Evolutionary conservation across 1,284 basidiomycete genomes (phyloP).

Genomic region (Cutaneotrichosporon sp.): DNA sequence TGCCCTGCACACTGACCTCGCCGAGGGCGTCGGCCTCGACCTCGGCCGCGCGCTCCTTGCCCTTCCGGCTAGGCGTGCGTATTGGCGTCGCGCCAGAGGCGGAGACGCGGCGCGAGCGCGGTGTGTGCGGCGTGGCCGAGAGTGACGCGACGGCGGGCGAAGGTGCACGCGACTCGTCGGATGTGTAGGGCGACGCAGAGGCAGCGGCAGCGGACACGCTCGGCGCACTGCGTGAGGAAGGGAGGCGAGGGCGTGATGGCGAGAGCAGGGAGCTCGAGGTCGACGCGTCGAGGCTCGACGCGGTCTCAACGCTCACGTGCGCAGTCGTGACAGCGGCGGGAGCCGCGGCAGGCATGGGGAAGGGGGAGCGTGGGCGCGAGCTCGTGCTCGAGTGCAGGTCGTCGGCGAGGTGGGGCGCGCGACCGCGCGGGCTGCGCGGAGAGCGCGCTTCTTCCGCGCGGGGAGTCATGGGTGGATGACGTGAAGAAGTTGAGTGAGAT

Average conservation of each 20-base stretch:
- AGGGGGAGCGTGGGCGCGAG: constrained; percentile 7
- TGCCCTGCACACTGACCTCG: constrained; percentile 4
- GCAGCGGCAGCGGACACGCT: background rate
- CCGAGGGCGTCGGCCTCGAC: constrained; percentile 1
- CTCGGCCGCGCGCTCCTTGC: constrained; percentile 18
- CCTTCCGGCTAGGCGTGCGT: constrained; percentile 14
- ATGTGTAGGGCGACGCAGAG: background rate
- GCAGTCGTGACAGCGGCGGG: constrained; percentile 2
- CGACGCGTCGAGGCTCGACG: background rate
- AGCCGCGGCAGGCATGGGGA: background rate
- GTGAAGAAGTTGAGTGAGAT: too few species aligned
- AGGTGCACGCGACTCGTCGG: background rate
- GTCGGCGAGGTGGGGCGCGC: background rate
- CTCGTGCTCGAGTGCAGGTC: background rate
- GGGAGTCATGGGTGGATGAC: constrained; percentile 6
- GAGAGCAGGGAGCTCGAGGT: background rate
- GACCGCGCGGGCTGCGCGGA: constrained; percentile 3
- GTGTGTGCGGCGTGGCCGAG: background rate
- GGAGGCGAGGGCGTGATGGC: background rate
- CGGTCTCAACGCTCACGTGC: constrained; percentile 2
- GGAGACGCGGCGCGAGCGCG: constrained; percentile 7
- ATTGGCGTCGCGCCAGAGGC: background rate
- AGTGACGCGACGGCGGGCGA: background rate
- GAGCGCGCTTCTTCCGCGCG: constrained; percentile 4
- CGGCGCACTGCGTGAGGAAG: background rate